phyloP scores from a whole-genome alignment of 305 asterid genomes.

The Withania somnifera region DNA sequence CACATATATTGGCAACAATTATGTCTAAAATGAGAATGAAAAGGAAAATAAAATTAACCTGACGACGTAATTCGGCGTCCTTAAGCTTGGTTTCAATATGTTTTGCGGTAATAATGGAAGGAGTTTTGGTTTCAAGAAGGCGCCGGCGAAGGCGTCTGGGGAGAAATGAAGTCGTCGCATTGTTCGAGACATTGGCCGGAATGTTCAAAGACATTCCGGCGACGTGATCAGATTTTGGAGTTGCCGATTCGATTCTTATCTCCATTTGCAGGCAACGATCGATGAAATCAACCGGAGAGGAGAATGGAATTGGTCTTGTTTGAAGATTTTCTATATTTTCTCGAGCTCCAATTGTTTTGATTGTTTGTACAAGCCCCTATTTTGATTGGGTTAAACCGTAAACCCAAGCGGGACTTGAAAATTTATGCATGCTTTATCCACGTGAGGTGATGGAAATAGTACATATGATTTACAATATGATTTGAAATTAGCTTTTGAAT shows the following conservation, averaged over 20 bases:
- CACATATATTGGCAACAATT: background rate
- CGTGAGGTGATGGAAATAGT: background rate
- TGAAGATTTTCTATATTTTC: background rate
- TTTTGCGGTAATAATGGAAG: constrained; percentile 14
- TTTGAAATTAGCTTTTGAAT: no score
- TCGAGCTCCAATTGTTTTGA: background rate
- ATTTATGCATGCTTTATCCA: background rate
- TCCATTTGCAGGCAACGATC: background rate
- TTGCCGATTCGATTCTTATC: background rate
- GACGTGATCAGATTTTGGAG: background rate
- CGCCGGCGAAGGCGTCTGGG: constrained; percentile 19
- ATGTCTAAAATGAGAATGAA: background rate
- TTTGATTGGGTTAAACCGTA: background rate
- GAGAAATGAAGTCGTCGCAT: background rate
- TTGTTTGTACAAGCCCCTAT: background rate
- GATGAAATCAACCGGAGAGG: background rate
- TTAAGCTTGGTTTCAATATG: constrained; percentile 25
- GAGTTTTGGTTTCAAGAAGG: constrained; percentile 8
- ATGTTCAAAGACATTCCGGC: constrained; percentile 10
- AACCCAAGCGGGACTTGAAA: background rate
- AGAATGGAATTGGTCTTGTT: background rate
- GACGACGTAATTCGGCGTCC: constrained; percentile 20
- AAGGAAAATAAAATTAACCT: constrained; percentile 5
- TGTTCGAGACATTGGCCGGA: constrained; percentile 9
- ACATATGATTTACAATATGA: no score